Conservation (phyloP, 2,329 filamentous ascomycete species). For the Aspergillus clavatus region DNA sequence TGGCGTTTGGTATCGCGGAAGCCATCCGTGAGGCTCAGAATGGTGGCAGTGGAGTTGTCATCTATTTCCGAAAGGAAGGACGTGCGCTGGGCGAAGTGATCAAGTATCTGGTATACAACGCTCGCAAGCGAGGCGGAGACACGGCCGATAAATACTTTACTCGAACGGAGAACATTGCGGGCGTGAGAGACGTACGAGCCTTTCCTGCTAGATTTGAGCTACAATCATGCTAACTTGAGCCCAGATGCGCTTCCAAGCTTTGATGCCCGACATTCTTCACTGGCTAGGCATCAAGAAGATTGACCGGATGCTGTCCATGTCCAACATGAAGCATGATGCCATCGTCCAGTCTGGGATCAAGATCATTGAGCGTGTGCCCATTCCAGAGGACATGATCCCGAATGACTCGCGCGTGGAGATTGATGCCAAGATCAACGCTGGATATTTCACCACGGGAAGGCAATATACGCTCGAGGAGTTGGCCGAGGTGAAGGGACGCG, state of each 20-base stretch:
- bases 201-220: neutral
- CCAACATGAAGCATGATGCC: conserved; percentile 61
- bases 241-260: conserved; percentile 92
- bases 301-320: conserved; percentile 97
- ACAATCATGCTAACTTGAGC: conserved; percentile 8
- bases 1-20: conserved; percentile 95
- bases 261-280: conserved; percentile 97
- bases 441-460: conserved; percentile 80
- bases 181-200: conserved; percentile 68
- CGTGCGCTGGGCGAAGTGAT: conserved; percentile 92
- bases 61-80: conserved; percentile 98
- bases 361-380: conserved; percentile 83
- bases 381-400: conserved; percentile 90
- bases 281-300: conserved; percentile 99
- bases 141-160: conserved; percentile 67
- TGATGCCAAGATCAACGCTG: conserved; percentile 95
- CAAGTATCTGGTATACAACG: conserved; percentile 68
- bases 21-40: conserved; percentile 95
- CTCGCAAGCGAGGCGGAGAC: conserved; percentile 42
- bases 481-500: conserved; percentile 76
- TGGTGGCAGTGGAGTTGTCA: conserved; percentile 88
- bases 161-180: conserved; percentile 95
- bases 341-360: conserved; percentile 55
- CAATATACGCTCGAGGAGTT: conserved; percentile 84
- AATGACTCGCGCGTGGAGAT: conserved; percentile 96